These are phyloP conservation scores for Boletus tylopilopsis DNA, from an alignment of 768 basidiomycete genomes.

Conservation along the genomic window DNA sequence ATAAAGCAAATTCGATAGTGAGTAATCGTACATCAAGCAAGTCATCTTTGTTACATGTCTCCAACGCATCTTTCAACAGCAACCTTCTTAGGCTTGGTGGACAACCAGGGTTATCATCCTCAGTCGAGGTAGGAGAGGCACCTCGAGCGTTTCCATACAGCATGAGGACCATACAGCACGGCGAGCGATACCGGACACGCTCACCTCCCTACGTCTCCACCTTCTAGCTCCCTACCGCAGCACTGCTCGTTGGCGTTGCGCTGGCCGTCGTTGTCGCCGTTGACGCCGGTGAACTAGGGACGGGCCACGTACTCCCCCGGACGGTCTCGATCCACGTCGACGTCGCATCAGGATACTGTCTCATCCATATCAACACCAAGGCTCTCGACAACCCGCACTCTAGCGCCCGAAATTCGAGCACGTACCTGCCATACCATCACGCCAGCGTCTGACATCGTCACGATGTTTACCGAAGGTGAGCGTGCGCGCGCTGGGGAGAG, in stretches of 20 bases:
- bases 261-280: background rate
- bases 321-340: constrained; percentile 41
- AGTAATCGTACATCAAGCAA: too few relatives aligned
- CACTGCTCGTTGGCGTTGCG: constrained; percentile 19
- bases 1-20: too few relatives aligned
- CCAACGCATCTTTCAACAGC: too few relatives aligned
- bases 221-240: too few relatives aligned
- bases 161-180: too few relatives aligned
- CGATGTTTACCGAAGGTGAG: background rate
- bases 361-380: background rate
- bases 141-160: too few relatives aligned
- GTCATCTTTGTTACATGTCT: too few relatives aligned
- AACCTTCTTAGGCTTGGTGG: too few relatives aligned
- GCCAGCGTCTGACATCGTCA: constrained; percentile 28
- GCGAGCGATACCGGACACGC: too few relatives aligned
- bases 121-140: too few relatives aligned
- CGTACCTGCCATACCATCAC: constrained; percentile 43
- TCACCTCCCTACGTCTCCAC: too few relatives aligned
- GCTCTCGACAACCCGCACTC: background rate
- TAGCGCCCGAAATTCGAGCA: background rate
- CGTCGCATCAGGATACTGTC: constrained; percentile 36
- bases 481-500: background rate
- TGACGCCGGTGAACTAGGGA: background rate
- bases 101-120: too few relatives aligned
- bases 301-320: constrained; percentile 36